Evolutionary conservation across 768 basidiomycete species (phyloP), one percentile per base, ranked within the genome.

Genomic region (Stropharia rugosoannulata): DNA sequence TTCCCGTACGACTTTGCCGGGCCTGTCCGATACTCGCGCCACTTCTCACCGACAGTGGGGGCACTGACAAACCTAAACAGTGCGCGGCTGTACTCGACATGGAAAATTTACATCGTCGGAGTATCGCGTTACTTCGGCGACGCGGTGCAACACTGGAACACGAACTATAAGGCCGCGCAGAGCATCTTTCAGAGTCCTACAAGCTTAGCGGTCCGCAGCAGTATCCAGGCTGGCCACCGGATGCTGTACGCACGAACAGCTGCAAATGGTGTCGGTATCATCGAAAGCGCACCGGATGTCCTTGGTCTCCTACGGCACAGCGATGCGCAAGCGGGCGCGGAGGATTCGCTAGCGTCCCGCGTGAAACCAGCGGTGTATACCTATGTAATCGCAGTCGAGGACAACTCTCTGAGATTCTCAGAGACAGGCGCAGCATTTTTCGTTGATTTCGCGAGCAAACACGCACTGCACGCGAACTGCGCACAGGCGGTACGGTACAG

Each of bases 371-470:
- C 87, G 0, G 83, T 93, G 19, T 94, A 93, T 73, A 93, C 93
- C 38, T 95, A 93, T 72, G 79, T 93, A 67, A 85, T 95, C 65
- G 81, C 86, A 3, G 73, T 81, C 5, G 84, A 87, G 51, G 90
- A 90, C 70, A 83, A 90, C 58, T 80, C 88, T 8, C 78, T 92
- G 60, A 81, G 91, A 18, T 93, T 93, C 71, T 91, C 89, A 25
- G 91, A 93, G 68, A 94, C 91, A 3, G 90, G 90, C 13, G 89
- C 90, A 10, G 86, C 89, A 35, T 93, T 93, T 72, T 90, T 91
- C 63, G 89, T 92, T 58, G 89, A 93, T 70, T 87, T 93, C 66
- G 87, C 86, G 41, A 89, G 87, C 25, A 94, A 95, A 70, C 93
- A 94, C 65, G 92, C 90, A 4, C 76, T 94, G 66, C 91, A 93